Evolutionary conservation across 192 early-diverging fungal genomes (phyloP).

Genomic region (Entomortierella parvispora): DNA sequence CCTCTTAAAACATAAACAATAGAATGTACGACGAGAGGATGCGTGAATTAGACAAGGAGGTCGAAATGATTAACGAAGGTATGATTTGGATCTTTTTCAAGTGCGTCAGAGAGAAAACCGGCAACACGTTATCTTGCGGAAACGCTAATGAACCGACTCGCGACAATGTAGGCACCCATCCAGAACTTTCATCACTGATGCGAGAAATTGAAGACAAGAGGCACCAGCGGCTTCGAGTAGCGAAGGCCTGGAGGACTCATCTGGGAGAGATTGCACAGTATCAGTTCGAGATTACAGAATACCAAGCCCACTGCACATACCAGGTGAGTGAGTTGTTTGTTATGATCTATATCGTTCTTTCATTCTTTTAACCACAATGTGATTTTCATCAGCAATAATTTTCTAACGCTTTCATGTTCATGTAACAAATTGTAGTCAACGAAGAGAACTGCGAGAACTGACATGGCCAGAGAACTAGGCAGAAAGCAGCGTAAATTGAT

Average conservation of each 20-base stretch:
- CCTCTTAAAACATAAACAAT: neutral
- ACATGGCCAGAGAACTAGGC: slow-evolving; percentile 6
- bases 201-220: slow-evolving; percentile 63
- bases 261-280: slow-evolving; percentile 51
- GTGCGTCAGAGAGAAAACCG: neutral
- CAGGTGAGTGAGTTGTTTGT: slow-evolving; percentile 10
- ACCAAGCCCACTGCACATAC: slow-evolving; percentile 59
- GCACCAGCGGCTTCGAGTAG: slow-evolving; percentile 48
- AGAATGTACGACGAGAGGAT: slow-evolving; percentile 68
- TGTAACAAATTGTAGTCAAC: slow-evolving; percentile 6
- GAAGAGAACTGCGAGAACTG: slow-evolving; percentile 22
- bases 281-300: slow-evolving; percentile 61
- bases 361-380: neutral
- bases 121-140: neutral
- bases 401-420: no score
- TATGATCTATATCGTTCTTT: neutral
- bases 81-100: slow-evolving; percentile 1
- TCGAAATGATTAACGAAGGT: slow-evolving; percentile 63
- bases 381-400: neutral
- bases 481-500: slow-evolving; percentile 13
- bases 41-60: slow-evolving; percentile 61
- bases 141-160: neutral
- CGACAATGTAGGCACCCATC: slow-evolving; percentile 57
- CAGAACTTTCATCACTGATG: slow-evolving; percentile 60
- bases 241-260: slow-evolving; percentile 57